A percentile compares a stretch with the other conserved stretches of the same genome.
These are phyloP conservation scores for Parafenestella ontariensis DNA, from an alignment of 2,329 filamentous ascomycete species.

Conservation along the genomic window DNA sequence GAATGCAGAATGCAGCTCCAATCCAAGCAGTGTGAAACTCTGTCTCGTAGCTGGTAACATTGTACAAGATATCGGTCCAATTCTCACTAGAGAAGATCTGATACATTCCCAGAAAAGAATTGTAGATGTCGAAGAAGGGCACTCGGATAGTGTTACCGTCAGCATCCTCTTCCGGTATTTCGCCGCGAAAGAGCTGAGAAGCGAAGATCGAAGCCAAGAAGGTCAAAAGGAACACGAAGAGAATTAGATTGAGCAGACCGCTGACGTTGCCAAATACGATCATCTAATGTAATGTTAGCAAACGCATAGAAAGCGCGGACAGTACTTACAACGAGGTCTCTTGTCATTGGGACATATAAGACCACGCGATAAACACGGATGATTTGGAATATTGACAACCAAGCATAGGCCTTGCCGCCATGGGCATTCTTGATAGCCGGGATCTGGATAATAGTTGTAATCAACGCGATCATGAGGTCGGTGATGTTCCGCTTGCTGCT, in stretches of 20 bases:
- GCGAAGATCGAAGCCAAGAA: slow-evolving; percentile 95
- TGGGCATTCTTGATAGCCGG: slow-evolving; percentile 75
- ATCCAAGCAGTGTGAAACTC: slow-evolving; percentile 83
- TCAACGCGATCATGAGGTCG: slow-evolving; percentile 79
- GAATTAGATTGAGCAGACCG: slow-evolving; percentile 91
- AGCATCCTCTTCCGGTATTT: slow-evolving; percentile 72
- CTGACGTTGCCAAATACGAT: slow-evolving; percentile 89
- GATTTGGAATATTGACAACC: slow-evolving; percentile 93
- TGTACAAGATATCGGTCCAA: slow-evolving; percentile 90
- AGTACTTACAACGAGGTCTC: slow-evolving; percentile 74
- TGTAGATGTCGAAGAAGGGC: slow-evolving; percentile 90
- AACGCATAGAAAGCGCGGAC: background rate
- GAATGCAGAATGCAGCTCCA: slow-evolving; percentile 85
- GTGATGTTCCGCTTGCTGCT: slow-evolving; percentile 76
- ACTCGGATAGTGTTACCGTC: slow-evolving; percentile 70
- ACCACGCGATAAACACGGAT: slow-evolving; percentile 91
- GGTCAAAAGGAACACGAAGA: slow-evolving; percentile 95
- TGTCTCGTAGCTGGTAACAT: slow-evolving; percentile 73
- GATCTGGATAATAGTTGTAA: slow-evolving; percentile 84
- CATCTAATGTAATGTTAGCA: slow-evolving; percentile 48
- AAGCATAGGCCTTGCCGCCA: slow-evolving; percentile 73
- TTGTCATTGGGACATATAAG: slow-evolving; percentile 83
- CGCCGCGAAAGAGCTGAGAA: slow-evolving; percentile 87
- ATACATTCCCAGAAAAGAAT: slow-evolving; percentile 97
- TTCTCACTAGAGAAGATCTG: slow-evolving; percentile 95